Evolutionary conservation across 352 stramenopile genomes (phyloP).

Genomic region (Blastocystis sp.): DNA sequence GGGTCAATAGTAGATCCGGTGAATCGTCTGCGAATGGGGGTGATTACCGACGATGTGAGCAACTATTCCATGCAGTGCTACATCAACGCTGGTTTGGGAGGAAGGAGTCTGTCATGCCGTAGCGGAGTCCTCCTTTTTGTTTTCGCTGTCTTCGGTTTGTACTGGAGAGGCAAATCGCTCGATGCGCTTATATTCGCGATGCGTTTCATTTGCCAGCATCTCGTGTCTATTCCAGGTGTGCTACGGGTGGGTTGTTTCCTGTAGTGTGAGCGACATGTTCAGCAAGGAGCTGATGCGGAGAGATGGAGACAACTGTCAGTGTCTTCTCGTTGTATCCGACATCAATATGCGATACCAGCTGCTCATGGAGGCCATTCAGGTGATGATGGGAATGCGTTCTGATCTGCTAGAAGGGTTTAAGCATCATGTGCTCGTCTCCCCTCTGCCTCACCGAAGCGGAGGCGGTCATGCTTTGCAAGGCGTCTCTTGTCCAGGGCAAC

Average conservation of each 20-base stretch:
- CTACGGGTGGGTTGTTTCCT: neutral
- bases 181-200: neutral
- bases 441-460: slow-evolving; percentile 58
- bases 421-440: slow-evolving; percentile 22
- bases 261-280: neutral
- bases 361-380: slow-evolving; percentile 28
- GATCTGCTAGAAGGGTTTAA: slow-evolving; percentile 4
- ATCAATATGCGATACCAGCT: slow-evolving; percentile 16
- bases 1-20: neutral
- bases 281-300: neutral
- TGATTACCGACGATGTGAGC: neutral
- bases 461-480: slow-evolving; percentile 15
- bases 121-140: neutral
- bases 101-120: neutral
- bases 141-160: neutral
- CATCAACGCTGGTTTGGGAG: neutral
- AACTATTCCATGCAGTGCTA: neutral
- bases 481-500: neutral
- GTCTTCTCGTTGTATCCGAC: slow-evolving; percentile 13
- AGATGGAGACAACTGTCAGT: neutral
- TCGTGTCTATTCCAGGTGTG: neutral
- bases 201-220: neutral
- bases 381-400: neutral
- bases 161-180: neutral
- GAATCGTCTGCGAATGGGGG: neutral